Base-by-base conservation (phyloP, 495 filamentous ascomycete species). In the Penicillium verhagenii region DNA sequence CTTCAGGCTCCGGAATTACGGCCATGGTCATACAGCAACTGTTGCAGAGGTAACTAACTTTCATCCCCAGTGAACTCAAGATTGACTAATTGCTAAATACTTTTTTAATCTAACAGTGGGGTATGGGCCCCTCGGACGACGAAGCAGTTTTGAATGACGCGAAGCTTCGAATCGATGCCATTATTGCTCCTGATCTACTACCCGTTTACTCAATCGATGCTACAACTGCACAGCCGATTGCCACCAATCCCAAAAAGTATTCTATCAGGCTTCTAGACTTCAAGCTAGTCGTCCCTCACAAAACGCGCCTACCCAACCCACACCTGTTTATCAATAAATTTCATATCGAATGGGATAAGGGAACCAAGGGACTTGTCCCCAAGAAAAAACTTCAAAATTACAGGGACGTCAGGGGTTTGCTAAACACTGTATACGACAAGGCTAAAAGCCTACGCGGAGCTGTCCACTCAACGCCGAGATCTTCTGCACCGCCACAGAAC, bases 261-360 rank as follows among this genome's bases (percentile, higher is more conserved):
- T 40, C 56, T 1, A 64, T 79, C 18, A 64, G 72, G 45, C 50
- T 81, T 35, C 38, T 61, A 1, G 68, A 72, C 37, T 76, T 76
- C 49, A 68, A 72, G 42, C 47, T 81, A 14, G 65, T 77, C 25
- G 58, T 74, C 33, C 52, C 61, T 49, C 71, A 69, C 63, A 64
- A 61, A 44, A 52, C 42, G n/a, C 50, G 45, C 19, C 48, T 46
- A 13, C 68, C 64, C 44, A 64, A 70, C 7, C 18, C 68, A 13
- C 57, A 65, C 29, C 57, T 81, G 14, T 65, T 66, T 20, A 56
- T 79, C 40, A 66, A 68, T 18, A 48, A 65, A 2, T 78, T 77
- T 43, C 60, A 61, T 9, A 61, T 73, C 35, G 50, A 65, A 33
- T 73, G 65, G 48, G 61, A 65, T 6, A 44, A 57, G 10, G 63